Evolutionary conservation across 148 eudicot species (phyloP), one percentile per base, ranked within the genome.

Genomic region (Oxyria digyna): DNA sequence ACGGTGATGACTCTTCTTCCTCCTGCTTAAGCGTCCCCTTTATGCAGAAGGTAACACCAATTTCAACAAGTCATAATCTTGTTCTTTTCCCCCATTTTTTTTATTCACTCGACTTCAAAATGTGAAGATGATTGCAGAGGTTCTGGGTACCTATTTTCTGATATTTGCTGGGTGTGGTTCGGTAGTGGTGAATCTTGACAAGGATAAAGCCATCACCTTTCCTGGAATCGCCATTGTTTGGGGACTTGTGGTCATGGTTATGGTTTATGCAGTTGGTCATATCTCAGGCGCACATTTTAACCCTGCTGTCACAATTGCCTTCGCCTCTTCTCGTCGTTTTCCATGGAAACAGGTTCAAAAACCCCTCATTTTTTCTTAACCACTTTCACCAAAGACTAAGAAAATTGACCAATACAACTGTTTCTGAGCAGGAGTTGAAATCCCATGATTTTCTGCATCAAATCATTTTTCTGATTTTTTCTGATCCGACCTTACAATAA

Each of bases 271-370:
- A 15, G 72, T 69, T 17, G 73, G 71, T 63, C 99, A 95, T 63
- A 87, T 95, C 59, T 95, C 99, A n/a, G 99, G 99, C 45, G 97
- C 93, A 33, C 99, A 95, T 78, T 81, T 95, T 20, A 95, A 95
- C 68, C 99, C 99, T 23, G 91, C 99, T 4, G 99, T 95, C 72
- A 95, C 99, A 73, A 73, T 95, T 66, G 97, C 99, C 40, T 88
- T 91, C 40, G 99, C 99, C 43, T 76, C 87, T 42, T 84, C 85
- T 73, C 86, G 85, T 11, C 87, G 97, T 57, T 88, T 95, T 57
- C 97, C 99, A 0, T 95, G 96, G 99, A 87, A 83, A 76, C 97
- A 95, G 87, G 99, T 94, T 71, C 3, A 8, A 14, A 26, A 23
- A 54, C 4, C 62, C n/a, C 62, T 54, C 23, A 6, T 17, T 49